phyloP scores from a whole-genome alignment of 75 land plant genomes.

The Cupressus sempervirens region DNA sequence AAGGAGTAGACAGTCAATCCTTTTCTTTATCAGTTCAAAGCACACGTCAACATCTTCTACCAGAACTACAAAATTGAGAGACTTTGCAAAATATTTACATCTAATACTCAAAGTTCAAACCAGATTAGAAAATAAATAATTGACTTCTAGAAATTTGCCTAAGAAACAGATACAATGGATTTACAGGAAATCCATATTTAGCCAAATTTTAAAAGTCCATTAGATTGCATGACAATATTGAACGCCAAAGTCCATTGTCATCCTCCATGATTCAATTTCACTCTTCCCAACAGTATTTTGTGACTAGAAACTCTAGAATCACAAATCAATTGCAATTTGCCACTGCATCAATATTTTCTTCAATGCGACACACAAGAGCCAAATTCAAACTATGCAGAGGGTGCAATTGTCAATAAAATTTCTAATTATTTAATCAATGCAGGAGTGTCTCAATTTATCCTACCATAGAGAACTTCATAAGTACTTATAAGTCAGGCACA shows the following conservation, averaged over 20 bases:
- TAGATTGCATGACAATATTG: background rate
- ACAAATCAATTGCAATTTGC: background rate
- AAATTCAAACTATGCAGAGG: background rate
- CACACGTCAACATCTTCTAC: background rate
- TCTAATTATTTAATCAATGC: background rate
- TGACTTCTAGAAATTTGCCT: background rate
- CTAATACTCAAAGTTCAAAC: background rate
- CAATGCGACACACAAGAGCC: background rate
- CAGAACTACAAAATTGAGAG: background rate
- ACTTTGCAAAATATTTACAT: background rate
- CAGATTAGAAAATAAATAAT: background rate
- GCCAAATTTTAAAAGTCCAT: background rate
- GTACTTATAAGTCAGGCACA: background rate
- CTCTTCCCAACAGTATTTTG: background rate
- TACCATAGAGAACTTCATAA: background rate
- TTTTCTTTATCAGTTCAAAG: background rate
- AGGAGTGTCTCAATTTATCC: too few species aligned
- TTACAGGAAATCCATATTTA: background rate
- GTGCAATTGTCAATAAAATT: background rate
- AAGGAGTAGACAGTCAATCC: background rate
- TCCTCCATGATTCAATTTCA: background rate
- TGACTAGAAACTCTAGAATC: background rate
- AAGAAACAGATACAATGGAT: background rate
- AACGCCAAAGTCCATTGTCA: background rate
- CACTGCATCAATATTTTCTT: background rate